Evolutionary conservation across 176 grass and related monocot genomes (phyloP).

Genomic region (Paspalum vaginatum): DNA sequence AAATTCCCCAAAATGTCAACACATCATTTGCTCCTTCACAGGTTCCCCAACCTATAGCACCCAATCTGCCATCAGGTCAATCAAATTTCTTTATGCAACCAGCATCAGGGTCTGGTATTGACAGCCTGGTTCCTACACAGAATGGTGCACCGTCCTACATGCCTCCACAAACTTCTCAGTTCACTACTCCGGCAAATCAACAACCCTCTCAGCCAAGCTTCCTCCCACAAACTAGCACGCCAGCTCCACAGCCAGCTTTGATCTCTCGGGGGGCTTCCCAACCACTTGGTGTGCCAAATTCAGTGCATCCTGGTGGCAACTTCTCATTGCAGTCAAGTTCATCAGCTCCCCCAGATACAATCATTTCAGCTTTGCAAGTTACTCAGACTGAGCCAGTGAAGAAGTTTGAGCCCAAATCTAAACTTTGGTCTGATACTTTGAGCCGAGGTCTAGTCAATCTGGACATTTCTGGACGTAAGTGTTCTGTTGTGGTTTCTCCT

Average conservation of each 20-base stretch:
- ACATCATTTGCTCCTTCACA: conserved; percentile 45
- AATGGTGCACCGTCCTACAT: conserved; percentile 44
- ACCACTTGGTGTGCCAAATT: conserved; percentile 45
- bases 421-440: conserved; percentile 94
- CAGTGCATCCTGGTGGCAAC: conserved; percentile 43
- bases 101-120: conserved; percentile 15
- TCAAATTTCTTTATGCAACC: conserved; percentile 40
- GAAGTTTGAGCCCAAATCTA: conserved; percentile 91
- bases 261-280: conserved; percentile 58
- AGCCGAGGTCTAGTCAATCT: conserved; percentile 89
- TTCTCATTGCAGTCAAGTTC: conserved; percentile 49
- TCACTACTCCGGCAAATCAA: conserved; percentile 40
- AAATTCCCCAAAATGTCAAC: conserved; percentile 32
- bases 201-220: conserved; percentile 51
- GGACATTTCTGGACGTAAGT: conserved; percentile 98
- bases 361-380: conserved; percentile 57
- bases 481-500: conserved; percentile 9
- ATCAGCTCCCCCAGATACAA: conserved; percentile 62
- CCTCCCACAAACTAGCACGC: conserved; percentile 30
- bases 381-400: conserved; percentile 60
- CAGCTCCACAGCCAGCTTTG: conserved; percentile 38
- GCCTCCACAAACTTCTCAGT: conserved; percentile 48
- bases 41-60: conserved; percentile 38
- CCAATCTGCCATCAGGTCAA: conserved; percentile 35
- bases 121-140: conserved; percentile 37